Evolutionary conservation across 2,329 filamentous ascomycete genomes (phyloP), one percentile per base, ranked within the genome.

Genomic region (Seiridium cupressi): DNA sequence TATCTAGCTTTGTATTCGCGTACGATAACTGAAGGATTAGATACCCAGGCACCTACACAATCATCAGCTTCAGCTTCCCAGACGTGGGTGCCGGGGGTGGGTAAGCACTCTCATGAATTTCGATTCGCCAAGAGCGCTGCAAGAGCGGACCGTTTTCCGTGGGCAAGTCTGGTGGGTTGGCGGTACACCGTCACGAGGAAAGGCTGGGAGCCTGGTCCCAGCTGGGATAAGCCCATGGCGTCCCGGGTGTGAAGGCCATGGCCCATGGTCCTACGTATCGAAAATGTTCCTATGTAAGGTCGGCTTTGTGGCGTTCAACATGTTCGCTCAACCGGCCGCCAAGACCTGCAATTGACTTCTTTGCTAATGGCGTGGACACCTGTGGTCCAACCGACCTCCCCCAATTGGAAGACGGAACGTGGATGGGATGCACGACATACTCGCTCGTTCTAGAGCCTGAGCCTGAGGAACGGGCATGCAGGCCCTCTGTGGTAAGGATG

Each of bases 111-210:
- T 42, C 38, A 42, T 42, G 7, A 42, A 42, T 56, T 48, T 46
- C 62, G 44, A 69, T 70, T 70, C 65, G 71, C 62, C 65, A 60
- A 48, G 58, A 65, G 61, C 18, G 38, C 68, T 71, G 68, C 70
- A 73, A 69, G 70, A 62, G 72, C 72, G 72, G 72, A 73, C 72
- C 72, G 71, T 71, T 73, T 73, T 73, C 71, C 71, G 72, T 71
- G 68, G 68, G 18, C 18, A 26, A 26, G 18, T 26, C 18, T 69
- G 70, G 67, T 35, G 55, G 18, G 46, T 44, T 9, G 8, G 36
- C 51, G 55, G 35, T 54, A 59, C 38, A 36, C 57, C 48, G 47
- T 35, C 38, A n/a, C 49, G 32, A 53, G 11, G 38, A 42, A 53
- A n/a, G 38, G 49, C 13, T 44, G 48, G 31, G 18, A 54, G 53